Base-by-base conservation (phyloP, 352 stramenopile species). In the Phytopythium helicoides region DNA sequence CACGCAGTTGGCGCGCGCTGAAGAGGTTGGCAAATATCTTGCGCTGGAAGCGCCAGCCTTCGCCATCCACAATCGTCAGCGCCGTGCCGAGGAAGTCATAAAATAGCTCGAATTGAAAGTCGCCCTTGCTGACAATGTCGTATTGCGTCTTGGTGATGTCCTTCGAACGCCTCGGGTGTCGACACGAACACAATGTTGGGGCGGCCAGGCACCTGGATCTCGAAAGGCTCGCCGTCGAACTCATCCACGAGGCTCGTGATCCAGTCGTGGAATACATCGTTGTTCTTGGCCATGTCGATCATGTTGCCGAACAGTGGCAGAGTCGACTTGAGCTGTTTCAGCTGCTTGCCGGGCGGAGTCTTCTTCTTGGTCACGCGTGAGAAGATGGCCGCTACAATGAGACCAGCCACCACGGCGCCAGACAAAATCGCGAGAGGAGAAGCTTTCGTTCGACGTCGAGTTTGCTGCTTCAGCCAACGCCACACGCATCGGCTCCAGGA, bases 61-160 rank as follows among this genome's bases (percentile, higher is more conserved):
- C 61, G 23, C 62, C 68, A 40, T 85, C 65, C 45, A 76, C 71
- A 25, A 78, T 68, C 12, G 79, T 52, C 21, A 85, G 62, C 31
- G 61, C 76, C n/a, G 75, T 52, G 6, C 73, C 73, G 56, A 80
- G 68, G 6, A 85, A 28, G 56, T 85, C 73, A 6, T 64, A 55
- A n/a, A 81, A 59, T 37, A 70, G 61, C 25, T 82, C 55, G 40
- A 58, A 62, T 39, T 73, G 54, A 15, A 70, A 63, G 3, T 64
- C 47, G 3, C 75, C 75, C 49, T 86, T 86, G 48, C 56, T 64
- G 46, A 86, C 83, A 38, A 60, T 51, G 0, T 77, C 60, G 26
- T 82, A 82, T 48, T 86, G 75, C 37, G 62, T 77, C 58, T 74
- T 82, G 23, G 80, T 52, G 9, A 86, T 62, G 36, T 84, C 67